A percentile compares a stretch with the other conserved stretches of the same genome.
phyloP scores from a whole-genome alignment of 2,329 filamentous ascomycete species.

The Furcasterigmium sp. region DNA sequence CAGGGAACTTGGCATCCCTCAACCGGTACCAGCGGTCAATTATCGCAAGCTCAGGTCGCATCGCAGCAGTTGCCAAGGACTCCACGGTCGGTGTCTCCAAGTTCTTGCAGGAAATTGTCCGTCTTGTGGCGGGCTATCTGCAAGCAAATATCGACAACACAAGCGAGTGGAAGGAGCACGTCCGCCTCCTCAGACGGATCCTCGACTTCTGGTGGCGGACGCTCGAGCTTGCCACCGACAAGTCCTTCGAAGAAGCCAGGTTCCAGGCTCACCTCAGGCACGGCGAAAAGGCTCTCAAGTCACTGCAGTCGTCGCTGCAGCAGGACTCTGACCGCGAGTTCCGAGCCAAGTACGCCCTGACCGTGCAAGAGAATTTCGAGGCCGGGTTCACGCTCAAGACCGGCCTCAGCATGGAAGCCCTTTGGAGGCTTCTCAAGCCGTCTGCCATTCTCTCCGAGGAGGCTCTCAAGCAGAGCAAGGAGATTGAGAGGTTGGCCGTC shows the following conservation, averaged over 20 bases:
- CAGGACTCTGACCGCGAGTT: constrained; percentile 24
- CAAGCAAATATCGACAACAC: constrained; percentile 19
- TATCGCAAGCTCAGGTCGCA: constrained; percentile 44
- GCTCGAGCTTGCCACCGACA: constrained; percentile 36
- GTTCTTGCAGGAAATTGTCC: constrained; percentile 43
- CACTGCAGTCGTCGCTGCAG: constrained; percentile 29
- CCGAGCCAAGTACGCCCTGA: constrained; percentile 30
- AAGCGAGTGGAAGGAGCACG: constrained; percentile 26
- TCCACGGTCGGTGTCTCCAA: constrained; percentile 49
- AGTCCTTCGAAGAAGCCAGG: constrained; percentile 53
- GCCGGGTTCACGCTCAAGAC: constrained; percentile 68
- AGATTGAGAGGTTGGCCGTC: constrained; percentile 50
- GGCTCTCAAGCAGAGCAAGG: constrained; percentile 39
- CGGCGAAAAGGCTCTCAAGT: constrained; percentile 27
- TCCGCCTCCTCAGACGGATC: constrained; percentile 29
- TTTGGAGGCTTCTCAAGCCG: constrained; percentile 73
- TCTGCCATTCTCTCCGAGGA: constrained; percentile 41
- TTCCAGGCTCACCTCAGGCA: constrained; percentile 60
- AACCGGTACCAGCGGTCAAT: constrained; percentile 58
- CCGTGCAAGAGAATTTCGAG: constrained; percentile 54
- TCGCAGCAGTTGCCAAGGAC: constrained; percentile 54
- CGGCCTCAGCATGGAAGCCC: constrained; percentile 71
- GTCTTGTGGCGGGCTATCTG: constrained; percentile 37
- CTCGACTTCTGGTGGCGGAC: constrained; percentile 53
- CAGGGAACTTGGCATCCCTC: constrained; percentile 46